A percentile compares a stretch with the other conserved stretches of the same genome.
These are phyloP conservation scores for Diplodia scrobiculata DNA, from an alignment of 2,329 filamentous ascomycete species.

Conservation along the genomic window DNA sequence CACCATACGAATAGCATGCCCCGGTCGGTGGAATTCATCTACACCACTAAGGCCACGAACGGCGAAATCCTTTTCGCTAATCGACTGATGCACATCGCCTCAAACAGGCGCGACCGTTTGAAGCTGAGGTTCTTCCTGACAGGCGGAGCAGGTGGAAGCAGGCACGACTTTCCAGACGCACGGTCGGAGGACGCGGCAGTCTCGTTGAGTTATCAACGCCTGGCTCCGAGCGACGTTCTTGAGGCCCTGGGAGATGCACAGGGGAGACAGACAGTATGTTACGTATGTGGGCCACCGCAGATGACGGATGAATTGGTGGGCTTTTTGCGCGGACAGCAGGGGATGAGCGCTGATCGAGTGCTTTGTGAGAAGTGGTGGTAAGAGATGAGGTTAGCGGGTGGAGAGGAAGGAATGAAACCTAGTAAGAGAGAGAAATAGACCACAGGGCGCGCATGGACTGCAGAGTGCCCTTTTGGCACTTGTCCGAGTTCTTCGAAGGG, in stretches of 20 bases:
- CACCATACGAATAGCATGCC: conserved; percentile 46
- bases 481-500: too few relatives aligned
- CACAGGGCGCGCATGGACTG: too few relatives aligned
- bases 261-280: conserved; percentile 46
- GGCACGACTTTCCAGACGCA: neutral
- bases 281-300: conserved; percentile 53
- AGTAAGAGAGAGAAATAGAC: too few relatives aligned
- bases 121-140: conserved; percentile 44
- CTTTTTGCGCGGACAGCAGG: conserved; percentile 43
- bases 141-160: conserved; percentile 30
- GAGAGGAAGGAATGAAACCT: neutral
- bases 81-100: conserved; percentile 35
- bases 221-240: conserved; percentile 41
- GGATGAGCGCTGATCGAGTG: conserved; percentile 46
- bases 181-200: neutral
- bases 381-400: neutral
- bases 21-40: conserved; percentile 63
- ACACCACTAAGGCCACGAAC: conserved; percentile 55
- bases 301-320: conserved; percentile 54
- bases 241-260: conserved; percentile 42
- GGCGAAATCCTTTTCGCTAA: conserved; percentile 43
- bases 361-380: conserved; percentile 58
- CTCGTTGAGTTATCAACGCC: neutral
- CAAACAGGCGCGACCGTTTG: neutral
- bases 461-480: too few relatives aligned